Percentiles rank a stretch among this genome's conserved stretches.
Conservation (phyloP, 225 moss, liverwort and hornwort species). For the Pleurozium schreberi region DNA sequence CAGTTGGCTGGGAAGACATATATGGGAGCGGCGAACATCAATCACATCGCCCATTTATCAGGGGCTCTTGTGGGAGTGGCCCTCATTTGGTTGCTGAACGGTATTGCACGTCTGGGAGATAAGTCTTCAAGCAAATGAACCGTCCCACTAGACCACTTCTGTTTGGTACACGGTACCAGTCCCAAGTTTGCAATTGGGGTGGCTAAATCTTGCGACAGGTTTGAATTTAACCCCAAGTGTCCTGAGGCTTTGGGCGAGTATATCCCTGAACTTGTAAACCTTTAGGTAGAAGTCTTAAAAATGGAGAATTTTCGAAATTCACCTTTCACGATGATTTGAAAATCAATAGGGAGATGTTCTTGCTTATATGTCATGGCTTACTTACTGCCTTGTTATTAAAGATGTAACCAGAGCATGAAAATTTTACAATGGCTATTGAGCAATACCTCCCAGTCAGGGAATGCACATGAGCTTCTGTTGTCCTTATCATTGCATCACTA, state of each 20-base stretch:
- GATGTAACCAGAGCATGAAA: not conserved
- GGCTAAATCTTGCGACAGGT: not conserved
- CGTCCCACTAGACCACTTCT: not conserved
- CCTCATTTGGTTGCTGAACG: slow-evolving; percentile 74
- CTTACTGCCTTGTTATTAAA: not conserved
- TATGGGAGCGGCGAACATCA: slow-evolving; percentile 72
- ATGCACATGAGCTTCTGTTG: not conserved
- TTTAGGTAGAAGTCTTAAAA: not conserved
- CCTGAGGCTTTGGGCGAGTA: not conserved
- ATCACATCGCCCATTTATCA: slow-evolving; percentile 91
- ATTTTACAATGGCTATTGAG: not conserved
- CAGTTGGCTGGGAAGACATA: slow-evolving; percentile 62
- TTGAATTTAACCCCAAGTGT: not conserved
- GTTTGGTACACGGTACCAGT: not conserved
- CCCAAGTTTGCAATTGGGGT: not conserved
- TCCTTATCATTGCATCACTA: not conserved
- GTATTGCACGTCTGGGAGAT: slow-evolving; percentile 44
- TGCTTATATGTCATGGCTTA: not conserved
- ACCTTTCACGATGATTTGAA: not conserved
- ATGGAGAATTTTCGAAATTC: not conserved
- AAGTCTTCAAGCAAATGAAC: slow-evolving; percentile 21
- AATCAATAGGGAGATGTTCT: not conserved
- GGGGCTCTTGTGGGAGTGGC: slow-evolving; percentile 88
- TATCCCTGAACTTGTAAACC: not conserved
- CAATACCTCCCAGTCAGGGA: not conserved